A percentile compares a stretch with the other conserved stretches of the same genome.
These are phyloP conservation scores for Choiromyces venosus DNA, from an alignment of 495 filamentous ascomycete species.

Conservation along the genomic window DNA sequence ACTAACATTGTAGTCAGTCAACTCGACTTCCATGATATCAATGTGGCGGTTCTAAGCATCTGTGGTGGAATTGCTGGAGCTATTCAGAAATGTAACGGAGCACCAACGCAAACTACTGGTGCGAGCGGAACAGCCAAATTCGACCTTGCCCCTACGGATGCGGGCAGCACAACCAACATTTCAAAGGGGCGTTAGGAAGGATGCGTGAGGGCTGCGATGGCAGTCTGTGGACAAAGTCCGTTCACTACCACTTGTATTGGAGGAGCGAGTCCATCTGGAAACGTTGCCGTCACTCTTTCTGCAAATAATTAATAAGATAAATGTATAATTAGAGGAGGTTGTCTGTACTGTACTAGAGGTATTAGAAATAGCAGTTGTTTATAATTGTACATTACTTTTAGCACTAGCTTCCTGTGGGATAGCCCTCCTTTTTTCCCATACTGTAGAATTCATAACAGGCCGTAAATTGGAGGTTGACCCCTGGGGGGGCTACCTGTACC, in stretches of 20 bases:
- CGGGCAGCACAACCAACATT: slow-evolving; percentile 49
- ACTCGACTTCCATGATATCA: slow-evolving; percentile 52
- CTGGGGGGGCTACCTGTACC: too few species aligned
- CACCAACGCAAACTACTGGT: slow-evolving; percentile 45
- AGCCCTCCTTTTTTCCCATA: too few species aligned
- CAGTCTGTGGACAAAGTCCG: slow-evolving; percentile 45
- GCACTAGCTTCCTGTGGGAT: too few species aligned
- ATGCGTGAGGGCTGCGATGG: slow-evolving; percentile 50
- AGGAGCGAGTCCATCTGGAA: slow-evolving; percentile 48
- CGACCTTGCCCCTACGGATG: slow-evolving; percentile 41
- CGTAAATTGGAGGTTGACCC: too few species aligned
- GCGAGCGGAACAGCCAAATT: slow-evolving; percentile 50
- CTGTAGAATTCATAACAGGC: too few species aligned
- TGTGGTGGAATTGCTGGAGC: slow-evolving; percentile 51
- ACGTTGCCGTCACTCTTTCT: slow-evolving; percentile 49
- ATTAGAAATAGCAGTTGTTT: too few species aligned
- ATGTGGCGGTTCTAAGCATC: slow-evolving; percentile 52
- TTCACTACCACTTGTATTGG: slow-evolving; percentile 48
- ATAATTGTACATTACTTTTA: too few species aligned
- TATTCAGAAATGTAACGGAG: slow-evolving; percentile 47
- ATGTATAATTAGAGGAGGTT: too few species aligned
- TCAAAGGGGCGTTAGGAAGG: slow-evolving; percentile 51
- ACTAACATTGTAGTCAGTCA: slow-evolving; percentile 40
- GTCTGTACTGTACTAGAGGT: too few species aligned
- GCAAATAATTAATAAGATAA: too few species aligned